phyloP scores from a whole-genome alignment of 192 early-diverging fungal species.

The Entophlyctis luteolus region DNA sequence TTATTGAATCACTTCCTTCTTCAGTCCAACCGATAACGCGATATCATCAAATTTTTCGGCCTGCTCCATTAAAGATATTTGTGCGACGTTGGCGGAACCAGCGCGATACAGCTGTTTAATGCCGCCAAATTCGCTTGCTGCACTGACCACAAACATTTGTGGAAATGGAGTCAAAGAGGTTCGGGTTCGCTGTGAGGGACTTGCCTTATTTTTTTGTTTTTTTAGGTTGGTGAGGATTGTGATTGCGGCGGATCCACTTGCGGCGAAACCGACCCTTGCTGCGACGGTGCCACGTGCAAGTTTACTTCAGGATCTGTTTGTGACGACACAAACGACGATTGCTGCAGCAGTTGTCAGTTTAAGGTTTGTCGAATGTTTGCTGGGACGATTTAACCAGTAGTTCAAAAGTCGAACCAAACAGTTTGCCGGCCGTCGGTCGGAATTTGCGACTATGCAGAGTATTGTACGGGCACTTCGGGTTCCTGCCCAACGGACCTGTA shows the following conservation, averaged over 20 bases:
- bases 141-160: conserved; percentile 66
- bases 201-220: not conserved
- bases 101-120: conserved; percentile 19
- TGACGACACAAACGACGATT: conserved; percentile 77
- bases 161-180: conserved; percentile 89
- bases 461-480: conserved; percentile 67
- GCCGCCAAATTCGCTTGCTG: conserved; percentile 31
- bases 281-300: conserved; percentile 75
- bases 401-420: conserved; percentile 38
- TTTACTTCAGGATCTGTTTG: conserved; percentile 72
- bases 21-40: conserved; percentile 50
- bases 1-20: conserved; percentile 9
- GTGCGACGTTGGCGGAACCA: not conserved
- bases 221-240: conserved; percentile 69
- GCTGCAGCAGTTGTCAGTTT: conserved; percentile 72
- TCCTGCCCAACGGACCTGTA: conserved; percentile 70
- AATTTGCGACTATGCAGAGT: conserved; percentile 67
- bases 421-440: conserved; percentile 73
- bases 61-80: conserved; percentile 32
- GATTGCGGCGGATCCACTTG: conserved; percentile 72
- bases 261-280: conserved; percentile 78
- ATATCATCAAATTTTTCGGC: conserved; percentile 39
- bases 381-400: not conserved
- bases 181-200: not conserved
- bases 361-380: conserved; percentile 5